phyloP scores from a whole-genome alignment of 2,329 filamentous ascomycete genomes.

The Penicillium freii region DNA sequence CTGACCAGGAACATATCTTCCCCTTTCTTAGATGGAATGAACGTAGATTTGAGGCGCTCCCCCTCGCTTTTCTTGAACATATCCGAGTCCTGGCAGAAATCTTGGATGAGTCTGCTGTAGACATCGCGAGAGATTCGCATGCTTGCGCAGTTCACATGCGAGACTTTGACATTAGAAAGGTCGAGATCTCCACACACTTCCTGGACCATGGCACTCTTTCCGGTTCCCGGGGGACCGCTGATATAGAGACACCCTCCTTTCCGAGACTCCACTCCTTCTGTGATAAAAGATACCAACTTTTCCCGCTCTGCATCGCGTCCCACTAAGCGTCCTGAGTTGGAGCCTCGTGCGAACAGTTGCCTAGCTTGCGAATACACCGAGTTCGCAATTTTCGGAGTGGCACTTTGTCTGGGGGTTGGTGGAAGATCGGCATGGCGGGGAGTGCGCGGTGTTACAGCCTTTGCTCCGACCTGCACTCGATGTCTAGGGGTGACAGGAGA shows the following conservation, averaged over 20 bases:
- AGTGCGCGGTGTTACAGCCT: constrained; percentile 73
- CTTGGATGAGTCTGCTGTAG: constrained; percentile 73
- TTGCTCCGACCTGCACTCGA: constrained; percentile 73
- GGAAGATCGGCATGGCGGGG: constrained; percentile 45
- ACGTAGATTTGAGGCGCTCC: constrained; percentile 66
- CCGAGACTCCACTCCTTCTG: constrained; percentile 57
- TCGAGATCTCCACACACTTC: constrained; percentile 67
- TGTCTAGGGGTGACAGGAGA: constrained; percentile 78
- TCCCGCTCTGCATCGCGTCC: constrained; percentile 69
- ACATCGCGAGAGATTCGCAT: constrained; percentile 85
- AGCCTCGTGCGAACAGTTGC: constrained; percentile 79
- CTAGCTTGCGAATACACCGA: constrained; percentile 85
- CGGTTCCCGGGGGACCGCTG: constrained; percentile 91
- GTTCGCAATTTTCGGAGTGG: constrained; percentile 62
- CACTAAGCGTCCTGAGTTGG: constrained; percentile 70
- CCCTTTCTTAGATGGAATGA: constrained; percentile 61
- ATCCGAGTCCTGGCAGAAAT: constrained; percentile 62
- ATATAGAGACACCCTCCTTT: constrained; percentile 85
- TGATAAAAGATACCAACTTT: constrained; percentile 68
- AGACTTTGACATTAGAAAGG: constrained; percentile 59
- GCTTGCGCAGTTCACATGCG: constrained; percentile 96
- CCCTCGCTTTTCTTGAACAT: constrained; percentile 66
- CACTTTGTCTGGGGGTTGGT: constrained; percentile 57
- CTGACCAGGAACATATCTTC: constrained; percentile 71
- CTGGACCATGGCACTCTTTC: constrained; percentile 90